Percentiles rank a stretch among this genome's conserved stretches.
Evolutionary conservation across 768 basidiomycete species (phyloP).

Genomic region (Phanerochaete sordida): DNA sequence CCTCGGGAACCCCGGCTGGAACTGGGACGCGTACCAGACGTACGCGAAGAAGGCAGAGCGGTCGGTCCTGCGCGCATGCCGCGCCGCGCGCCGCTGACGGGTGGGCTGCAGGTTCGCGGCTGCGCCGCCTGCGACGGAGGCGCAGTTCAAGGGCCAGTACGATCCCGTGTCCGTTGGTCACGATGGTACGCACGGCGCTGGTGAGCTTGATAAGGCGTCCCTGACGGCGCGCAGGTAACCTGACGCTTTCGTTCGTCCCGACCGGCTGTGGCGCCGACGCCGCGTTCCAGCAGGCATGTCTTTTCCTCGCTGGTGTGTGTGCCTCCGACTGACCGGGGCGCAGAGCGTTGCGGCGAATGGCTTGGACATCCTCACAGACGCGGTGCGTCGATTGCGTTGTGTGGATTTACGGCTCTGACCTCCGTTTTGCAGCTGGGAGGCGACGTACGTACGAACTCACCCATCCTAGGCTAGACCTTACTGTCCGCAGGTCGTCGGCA

Average conservation of each 20-base stretch:
- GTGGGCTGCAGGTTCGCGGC: not conserved
- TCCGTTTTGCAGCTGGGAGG: not conserved
- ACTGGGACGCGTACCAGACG: slow-evolving; percentile 6
- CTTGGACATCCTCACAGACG: not conserved
- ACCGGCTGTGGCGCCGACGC: not conserved
- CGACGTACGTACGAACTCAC: not conserved
- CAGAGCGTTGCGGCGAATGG: not conserved
- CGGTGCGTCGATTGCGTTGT: not conserved
- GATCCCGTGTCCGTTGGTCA: not conserved
- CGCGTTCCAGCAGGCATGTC: not conserved
- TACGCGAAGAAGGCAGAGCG: not conserved
- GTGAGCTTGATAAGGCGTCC: not conserved
- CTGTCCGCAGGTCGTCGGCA: not conserved
- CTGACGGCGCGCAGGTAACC: not conserved
- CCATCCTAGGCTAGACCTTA: not conserved
- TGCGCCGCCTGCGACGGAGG: not conserved
- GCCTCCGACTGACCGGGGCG: not conserved
- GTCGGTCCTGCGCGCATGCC: not conserved
- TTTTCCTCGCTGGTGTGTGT: not conserved
- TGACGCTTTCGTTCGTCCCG: not conserved
- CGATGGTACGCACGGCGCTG: not conserved
- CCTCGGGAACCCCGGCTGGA: slow-evolving; percentile 10
- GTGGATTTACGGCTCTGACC: not conserved
- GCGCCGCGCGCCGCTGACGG: not conserved
- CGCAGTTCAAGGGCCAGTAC: not conserved